Conservation (phyloP, 2,329 filamentous ascomycete genomes). For the Penicillium sp. region DNA sequence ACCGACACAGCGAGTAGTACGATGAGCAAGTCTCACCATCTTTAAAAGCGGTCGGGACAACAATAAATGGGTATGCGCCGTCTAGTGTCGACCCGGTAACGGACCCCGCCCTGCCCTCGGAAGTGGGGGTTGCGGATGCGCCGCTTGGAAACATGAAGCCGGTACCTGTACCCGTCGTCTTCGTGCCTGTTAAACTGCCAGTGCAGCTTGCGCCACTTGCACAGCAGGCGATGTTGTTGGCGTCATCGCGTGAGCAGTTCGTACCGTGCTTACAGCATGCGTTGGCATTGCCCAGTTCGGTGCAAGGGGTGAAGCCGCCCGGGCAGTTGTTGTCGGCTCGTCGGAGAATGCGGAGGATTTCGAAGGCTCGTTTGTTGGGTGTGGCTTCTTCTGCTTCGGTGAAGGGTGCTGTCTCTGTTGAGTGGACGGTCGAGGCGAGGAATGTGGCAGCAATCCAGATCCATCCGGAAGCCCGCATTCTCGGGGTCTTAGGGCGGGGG, state of each 20-base stretch:
- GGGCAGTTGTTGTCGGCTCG: constrained; percentile 47
- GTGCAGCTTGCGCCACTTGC: constrained; percentile 58
- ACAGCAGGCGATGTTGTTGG: constrained; percentile 61
- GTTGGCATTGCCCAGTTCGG: constrained; percentile 50
- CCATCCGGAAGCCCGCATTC: constrained; percentile 36
- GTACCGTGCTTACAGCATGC: constrained; percentile 57
- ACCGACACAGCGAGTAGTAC: constrained; percentile 54
- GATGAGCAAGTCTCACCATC: constrained; percentile 53
- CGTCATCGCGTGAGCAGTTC: constrained; percentile 56
- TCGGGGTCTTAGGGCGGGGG: constrained; percentile 13
- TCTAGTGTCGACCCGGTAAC: constrained; percentile 44
- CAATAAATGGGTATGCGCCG: constrained; percentile 53
- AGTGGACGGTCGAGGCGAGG: constrained; percentile 30
- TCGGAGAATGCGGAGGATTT: constrained; percentile 33
- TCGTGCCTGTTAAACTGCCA: constrained; percentile 47
- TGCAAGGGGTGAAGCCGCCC: constrained; percentile 52
- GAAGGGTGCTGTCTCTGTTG: constrained; percentile 33
- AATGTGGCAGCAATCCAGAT: constrained; percentile 33
- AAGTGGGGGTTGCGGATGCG: constrained; percentile 32
- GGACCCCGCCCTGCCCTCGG: constrained; percentile 1
- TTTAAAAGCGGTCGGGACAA: constrained; percentile 54
- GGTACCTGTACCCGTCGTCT: constrained; percentile 20
- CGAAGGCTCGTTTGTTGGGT: constrained; percentile 27
- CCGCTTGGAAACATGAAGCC: constrained; percentile 39
- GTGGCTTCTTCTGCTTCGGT: constrained; percentile 24